These are phyloP conservation scores for Mycena capillaripes DNA, from an alignment of 768 basidiomycete genomes.

Conservation along the genomic window DNA sequence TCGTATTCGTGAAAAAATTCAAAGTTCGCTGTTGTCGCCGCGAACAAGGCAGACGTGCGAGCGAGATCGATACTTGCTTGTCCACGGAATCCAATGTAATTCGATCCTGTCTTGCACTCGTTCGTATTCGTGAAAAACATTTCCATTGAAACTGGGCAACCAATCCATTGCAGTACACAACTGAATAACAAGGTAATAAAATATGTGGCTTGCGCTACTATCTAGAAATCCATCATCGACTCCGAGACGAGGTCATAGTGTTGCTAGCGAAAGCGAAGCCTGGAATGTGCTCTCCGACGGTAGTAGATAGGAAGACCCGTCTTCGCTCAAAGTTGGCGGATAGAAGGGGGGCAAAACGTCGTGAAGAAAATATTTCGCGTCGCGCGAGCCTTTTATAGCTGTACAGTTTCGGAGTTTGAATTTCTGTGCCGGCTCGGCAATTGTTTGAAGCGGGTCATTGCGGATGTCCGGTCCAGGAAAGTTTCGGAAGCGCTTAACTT, in stretches of 20 bases:
- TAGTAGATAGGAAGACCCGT: conserved; percentile 43
- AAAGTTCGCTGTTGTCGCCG: too few relatives aligned
- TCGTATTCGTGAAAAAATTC: background rate
- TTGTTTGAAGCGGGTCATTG: too few relatives aligned
- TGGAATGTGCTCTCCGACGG: conserved; percentile 61
- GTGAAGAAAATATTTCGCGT: conserved; percentile 14
- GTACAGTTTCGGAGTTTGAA: background rate
- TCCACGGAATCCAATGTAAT: background rate
- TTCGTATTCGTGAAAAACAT: background rate
- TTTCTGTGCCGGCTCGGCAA: background rate
- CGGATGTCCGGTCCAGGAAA: too few relatives aligned
- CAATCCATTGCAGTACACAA: too few relatives aligned
- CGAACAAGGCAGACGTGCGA: too few relatives aligned
- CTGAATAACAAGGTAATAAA: background rate
- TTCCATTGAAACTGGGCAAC: too few relatives aligned
- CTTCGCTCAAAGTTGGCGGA: conserved; percentile 42
- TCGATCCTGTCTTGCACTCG: background rate
- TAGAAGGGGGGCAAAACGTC: conserved; percentile 50
- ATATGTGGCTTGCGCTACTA: conserved; percentile 76
- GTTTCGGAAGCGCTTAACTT: too few relatives aligned
- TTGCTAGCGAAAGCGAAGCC: conserved; percentile 85
- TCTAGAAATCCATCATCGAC: conserved; percentile 82
- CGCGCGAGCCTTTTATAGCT: background rate
- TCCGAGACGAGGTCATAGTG: conserved; percentile 63
- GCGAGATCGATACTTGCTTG: too few relatives aligned